Base-by-base conservation (phyloP, 768 basidiomycete genomes). In the Podaxis sp. region DNA sequence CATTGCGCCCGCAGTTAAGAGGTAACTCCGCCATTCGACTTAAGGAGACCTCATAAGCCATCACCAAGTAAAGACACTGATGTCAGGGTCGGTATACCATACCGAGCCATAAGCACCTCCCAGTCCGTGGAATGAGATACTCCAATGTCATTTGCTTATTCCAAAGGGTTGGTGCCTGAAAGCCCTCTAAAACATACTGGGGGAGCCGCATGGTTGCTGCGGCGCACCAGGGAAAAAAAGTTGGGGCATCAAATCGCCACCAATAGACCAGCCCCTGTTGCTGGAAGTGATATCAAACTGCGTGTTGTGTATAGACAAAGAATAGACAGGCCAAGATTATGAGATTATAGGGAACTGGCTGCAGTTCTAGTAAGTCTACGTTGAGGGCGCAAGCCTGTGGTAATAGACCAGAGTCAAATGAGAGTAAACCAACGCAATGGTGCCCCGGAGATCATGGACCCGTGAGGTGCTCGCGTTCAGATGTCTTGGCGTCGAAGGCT, bases 1-100 rank as follows among this genome's bases (percentile, higher is more conserved):
- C 61, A 62, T 22, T 55, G 61, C 15, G 38, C 7, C 61, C 61
- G 61, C 61, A 46, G 28, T 55, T 62, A 54, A 36, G 52, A 56
- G 4, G 26, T 54, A 62, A 46, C 53, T 62, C 61, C 61, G 61
- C 52, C 61, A 48, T 55, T 46, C 13, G 36, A 9, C 24, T 11
- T 33, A 33, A 13, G 36, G 54, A 30, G 19, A 19, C 53, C 53
- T 33, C 38, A 38, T 15, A 33, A n/a, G 33, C 28, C 30, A 33
- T 38, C 54, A 56, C 22, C 9, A 2, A 15, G 33, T 33, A 33
- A 30, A 15, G 54, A 30, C 13, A 56, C 19, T 40, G 13, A 39
- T 22, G 13, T 39, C 54, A 40, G 54, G 39, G 54, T 39, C 24
- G 36, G 39, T 39, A 13, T 39, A 40, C 39, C 39, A 7, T 19